phyloP scores from a whole-genome alignment of 2,329 filamentous ascomycete species.

The Trichophaea hybrida region DNA sequence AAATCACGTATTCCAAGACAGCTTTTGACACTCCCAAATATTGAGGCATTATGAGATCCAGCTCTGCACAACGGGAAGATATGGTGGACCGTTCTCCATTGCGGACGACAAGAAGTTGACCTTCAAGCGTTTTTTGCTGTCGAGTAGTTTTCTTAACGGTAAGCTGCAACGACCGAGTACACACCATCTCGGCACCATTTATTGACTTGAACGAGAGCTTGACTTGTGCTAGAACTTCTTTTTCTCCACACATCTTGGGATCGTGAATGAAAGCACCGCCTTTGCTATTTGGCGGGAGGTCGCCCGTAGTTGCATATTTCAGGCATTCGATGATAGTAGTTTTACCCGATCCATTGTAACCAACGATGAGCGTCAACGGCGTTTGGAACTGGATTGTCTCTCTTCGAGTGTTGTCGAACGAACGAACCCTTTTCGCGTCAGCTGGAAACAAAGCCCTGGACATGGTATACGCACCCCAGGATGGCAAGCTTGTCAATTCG shows the following conservation, averaged over 20 bases:
- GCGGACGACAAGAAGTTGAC: constrained; percentile 57
- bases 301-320: constrained; percentile 92
- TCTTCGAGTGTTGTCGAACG: constrained; percentile 60
- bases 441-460: not conserved
- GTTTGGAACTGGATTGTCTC: constrained; percentile 80
- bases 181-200: constrained; percentile 63
- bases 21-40: constrained; percentile 80
- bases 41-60: constrained; percentile 71
- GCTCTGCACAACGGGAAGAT: constrained; percentile 65
- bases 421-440: constrained; percentile 47
- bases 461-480: constrained; percentile 42
- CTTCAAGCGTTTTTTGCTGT: constrained; percentile 71
- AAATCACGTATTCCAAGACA: constrained; percentile 87
- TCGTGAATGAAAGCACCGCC: constrained; percentile 93
- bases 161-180: constrained; percentile 70
- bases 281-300: constrained; percentile 75
- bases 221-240: constrained; percentile 79
- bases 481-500: constrained; percentile 84
- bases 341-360: constrained; percentile 94
- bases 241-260: constrained; percentile 70
- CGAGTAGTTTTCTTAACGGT: constrained; percentile 68
- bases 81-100: constrained; percentile 66
- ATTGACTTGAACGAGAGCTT: constrained; percentile 75
- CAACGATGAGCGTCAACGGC: constrained; percentile 89
- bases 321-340: constrained; percentile 98